Evolutionary conservation across 2,329 filamentous ascomycete species (phyloP), one percentile per base, ranked within the genome.

Genomic region (Verticillium dahliae): DNA sequence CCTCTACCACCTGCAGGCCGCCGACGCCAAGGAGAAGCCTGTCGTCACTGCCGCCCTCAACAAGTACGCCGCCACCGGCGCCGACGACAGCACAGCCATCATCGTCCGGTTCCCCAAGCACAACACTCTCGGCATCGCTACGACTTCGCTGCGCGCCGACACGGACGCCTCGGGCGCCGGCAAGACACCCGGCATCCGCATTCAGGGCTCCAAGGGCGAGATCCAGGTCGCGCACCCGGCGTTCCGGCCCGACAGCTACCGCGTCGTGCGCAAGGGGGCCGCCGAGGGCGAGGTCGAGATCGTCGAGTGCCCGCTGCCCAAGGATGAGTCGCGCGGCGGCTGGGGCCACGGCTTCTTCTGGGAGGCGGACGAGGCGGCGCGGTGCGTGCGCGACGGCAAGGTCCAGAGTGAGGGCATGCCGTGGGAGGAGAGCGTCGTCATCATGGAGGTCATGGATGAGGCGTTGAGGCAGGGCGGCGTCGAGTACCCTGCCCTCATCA

Each of bases 291-390:
- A 78, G 52, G 72, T 79, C 35, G 81, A 85, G 67, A 73, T 80
- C 13, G 77, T 85, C 59, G 78, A 83, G 66, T 83, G 78, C 69
- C 80, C 82, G 14, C 80, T 85, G 54, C 83, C 84, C 50, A 71
- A 72, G 61, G 83, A 86, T 68, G 68, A 74, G 31, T 77, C 75
- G 66, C 75, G 79, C 37, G 71, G 76, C 34, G 67, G 70, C 66
- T 81, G 77, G 76, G 91, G 91, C 11, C 88, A 91, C 66, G 92
- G 91, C 58, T 95, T 96, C 90, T 95, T 91, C 77, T 94, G 89
- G 89, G 90, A 93, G 73, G 91, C 91, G 1, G 90, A 93, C 72
- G 90, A 92, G 78, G 89, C 85, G 66, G 90, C 88, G 33, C 81
- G 87, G 56, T 91, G 89, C 67, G 71, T 96, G 62, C 81, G 89